Evolutionary conservation across 805 yeast species (phyloP), one percentile per base, ranked within the genome.

Genomic region (Barnettozyma sp.): DNA sequence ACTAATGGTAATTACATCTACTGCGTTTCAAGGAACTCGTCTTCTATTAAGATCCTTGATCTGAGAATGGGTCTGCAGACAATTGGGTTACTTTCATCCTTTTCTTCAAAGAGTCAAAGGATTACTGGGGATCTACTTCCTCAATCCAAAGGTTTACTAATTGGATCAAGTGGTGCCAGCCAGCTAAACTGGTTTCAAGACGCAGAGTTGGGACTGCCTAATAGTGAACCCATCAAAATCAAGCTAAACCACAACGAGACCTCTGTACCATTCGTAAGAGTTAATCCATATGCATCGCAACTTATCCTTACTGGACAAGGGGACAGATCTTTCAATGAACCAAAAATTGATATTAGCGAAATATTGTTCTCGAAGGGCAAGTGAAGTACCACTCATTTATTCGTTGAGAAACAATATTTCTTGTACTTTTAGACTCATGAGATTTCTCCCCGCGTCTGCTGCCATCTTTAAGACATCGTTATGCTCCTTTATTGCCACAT

Each of bases 1-100:
- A 47, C 45, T 2, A 65, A 62, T 45, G 65, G 61, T 5, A 57
- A 55, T 25, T 66, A 55, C 34, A 14, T 63, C 5, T 66, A 54
- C 36, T 52, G 53, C 1, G 19, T 63, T 1, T 48, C 56, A 22
- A 46, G 73, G 22, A 48, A 54, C 22, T 39, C 56, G 7, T 35
- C 44, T 16, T 27, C 13, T 2, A 59, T 66, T 16, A 55, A 55
- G 5, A 46, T 66, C 4, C 36, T 63, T 10, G 73, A 66, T 38
- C 25, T 46, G 4, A 39, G 73, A 20, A 54, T 58, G 62, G 45
- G 39, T 12, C 21, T 53, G 6, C n/a, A 34, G 10, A 27, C 29
- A 25, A 39, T 45, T 19, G 46, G 42, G 2, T 29, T 29, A 23
- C 33, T 46, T 5, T 34, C 38, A 4, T 21, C 31, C 1, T 38